A percentile compares a stretch with the other conserved stretches of the same genome.
Evolutionary conservation across 1,139 yeast species (phyloP).

Genomic region (Kodamaea alishanica): DNA sequence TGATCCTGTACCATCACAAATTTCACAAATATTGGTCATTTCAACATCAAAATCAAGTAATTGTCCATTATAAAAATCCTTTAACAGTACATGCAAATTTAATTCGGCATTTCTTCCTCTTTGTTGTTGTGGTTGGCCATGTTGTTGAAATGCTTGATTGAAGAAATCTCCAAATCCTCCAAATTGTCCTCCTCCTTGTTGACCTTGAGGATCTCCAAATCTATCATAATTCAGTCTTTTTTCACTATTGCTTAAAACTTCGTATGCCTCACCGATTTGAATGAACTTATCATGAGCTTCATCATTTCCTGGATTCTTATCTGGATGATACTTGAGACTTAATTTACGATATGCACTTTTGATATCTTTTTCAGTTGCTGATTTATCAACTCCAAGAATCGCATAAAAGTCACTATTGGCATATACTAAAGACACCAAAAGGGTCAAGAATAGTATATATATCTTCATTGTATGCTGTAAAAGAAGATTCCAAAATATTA

Average conservation of each 20-base stretch:
- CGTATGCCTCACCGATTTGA: slow-evolving; percentile 92
- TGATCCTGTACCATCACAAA: slow-evolving; percentile 82
- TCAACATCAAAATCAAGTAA: slow-evolving; percentile 59
- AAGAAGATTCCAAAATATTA: background rate
- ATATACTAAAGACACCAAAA: slow-evolving; percentile 16
- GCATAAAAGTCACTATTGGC: slow-evolving; percentile 31
- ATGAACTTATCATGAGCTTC: slow-evolving; percentile 82
- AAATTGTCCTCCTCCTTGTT: slow-evolving; percentile 30
- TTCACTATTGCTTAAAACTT: slow-evolving; percentile 71
- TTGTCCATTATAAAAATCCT: slow-evolving; percentile 68
- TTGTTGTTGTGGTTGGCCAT: slow-evolving; percentile 27
- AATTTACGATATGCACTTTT: slow-evolving; percentile 81
- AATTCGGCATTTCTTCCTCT: slow-evolving; percentile 67
- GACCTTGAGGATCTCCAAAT: slow-evolving; percentile 81
- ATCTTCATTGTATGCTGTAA: background rate
- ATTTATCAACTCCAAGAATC: slow-evolving; percentile 61
- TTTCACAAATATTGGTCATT: slow-evolving; percentile 69
- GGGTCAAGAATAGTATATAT: slow-evolving; percentile 2
- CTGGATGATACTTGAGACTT: slow-evolving; percentile 91
- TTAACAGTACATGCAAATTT: slow-evolving; percentile 52
- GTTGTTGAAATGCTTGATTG: slow-evolving; percentile 62
- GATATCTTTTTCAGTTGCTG: slow-evolving; percentile 77
- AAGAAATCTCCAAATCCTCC: slow-evolving; percentile 60
- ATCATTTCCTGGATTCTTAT: slow-evolving; percentile 72
- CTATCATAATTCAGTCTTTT: slow-evolving; percentile 71